Percentiles rank a stretch among this genome's conserved stretches.
These are phyloP conservation scores for Fusarium albosuccineum DNA, from an alignment of 2,329 filamentous ascomycete genomes.

Conservation along the genomic window DNA sequence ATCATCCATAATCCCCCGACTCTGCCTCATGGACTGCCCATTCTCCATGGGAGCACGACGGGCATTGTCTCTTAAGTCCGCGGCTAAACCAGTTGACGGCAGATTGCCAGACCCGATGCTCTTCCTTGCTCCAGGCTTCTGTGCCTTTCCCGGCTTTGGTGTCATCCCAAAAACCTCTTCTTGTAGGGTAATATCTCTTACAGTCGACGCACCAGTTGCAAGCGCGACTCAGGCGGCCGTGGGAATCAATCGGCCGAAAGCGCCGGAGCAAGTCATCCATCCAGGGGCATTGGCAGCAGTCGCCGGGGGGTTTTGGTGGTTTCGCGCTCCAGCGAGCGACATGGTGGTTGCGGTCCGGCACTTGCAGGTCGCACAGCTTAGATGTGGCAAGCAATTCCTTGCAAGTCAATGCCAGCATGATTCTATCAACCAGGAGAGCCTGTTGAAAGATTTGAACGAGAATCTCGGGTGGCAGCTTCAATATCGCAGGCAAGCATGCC, in stretches of 20 bases:
- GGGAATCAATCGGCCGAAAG: constrained; percentile 29
- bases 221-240: constrained; percentile 23
- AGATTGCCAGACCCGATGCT: constrained; percentile 16
- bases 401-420: constrained; percentile 39
- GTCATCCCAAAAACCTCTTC: constrained; percentile 38
- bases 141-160: background rate
- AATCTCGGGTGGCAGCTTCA: constrained; percentile 46
- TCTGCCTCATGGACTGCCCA: background rate
- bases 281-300: constrained; percentile 25
- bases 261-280: constrained; percentile 33
- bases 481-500: constrained; percentile 17
- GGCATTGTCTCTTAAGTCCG: constrained; percentile 40
- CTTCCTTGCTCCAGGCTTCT: constrained; percentile 19
- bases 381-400: constrained; percentile 41
- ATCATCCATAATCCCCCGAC: background rate
- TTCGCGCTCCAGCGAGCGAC: constrained; percentile 14
- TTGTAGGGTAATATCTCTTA: constrained; percentile 37
- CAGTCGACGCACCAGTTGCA: constrained; percentile 44
- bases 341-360: constrained; percentile 32
- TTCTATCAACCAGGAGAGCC: constrained; percentile 22
- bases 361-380: constrained; percentile 24
- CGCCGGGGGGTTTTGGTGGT: background rate
- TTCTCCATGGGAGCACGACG: constrained; percentile 27
- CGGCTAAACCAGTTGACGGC: constrained; percentile 32
- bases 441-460: constrained; percentile 41